Percentiles rank a stretch among this genome's conserved stretches.
Conservation (phyloP, 2,329 filamentous ascomycete species). For the Verticillium longisporum region DNA sequence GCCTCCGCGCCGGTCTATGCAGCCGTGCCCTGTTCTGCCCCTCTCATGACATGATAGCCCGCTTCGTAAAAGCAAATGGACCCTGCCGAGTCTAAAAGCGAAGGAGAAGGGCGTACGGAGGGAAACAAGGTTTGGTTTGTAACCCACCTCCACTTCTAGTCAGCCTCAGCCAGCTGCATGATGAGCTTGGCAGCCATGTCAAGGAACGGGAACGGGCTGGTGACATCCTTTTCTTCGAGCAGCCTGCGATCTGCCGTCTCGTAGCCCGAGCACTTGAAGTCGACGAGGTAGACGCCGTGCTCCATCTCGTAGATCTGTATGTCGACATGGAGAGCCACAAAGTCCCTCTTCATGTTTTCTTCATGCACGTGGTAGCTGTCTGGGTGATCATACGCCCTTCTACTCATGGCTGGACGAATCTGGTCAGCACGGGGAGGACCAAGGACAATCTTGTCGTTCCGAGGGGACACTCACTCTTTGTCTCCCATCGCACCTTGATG, state of each 20-base stretch:
- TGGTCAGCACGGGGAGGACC: slow-evolving; percentile 19
- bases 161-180: slow-evolving; percentile 82
- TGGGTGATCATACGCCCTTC: slow-evolving; percentile 12
- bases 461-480: slow-evolving; percentile 57
- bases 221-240: slow-evolving; percentile 88
- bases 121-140: too few species aligned
- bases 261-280: slow-evolving; percentile 98
- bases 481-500: slow-evolving; percentile 82
- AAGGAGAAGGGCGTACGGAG: neutral
- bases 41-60: neutral
- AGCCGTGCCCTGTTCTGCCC: neutral
- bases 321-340: slow-evolving; percentile 88
- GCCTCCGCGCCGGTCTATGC: neutral
- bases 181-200: slow-evolving; percentile 90
- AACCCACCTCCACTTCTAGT: slow-evolving; percentile 29
- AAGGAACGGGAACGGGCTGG: slow-evolving; percentile 90
- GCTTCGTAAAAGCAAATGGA: neutral
- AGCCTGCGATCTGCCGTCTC: slow-evolving; percentile 69
- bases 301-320: slow-evolving; percentile 97
- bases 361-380: slow-evolving; percentile 33
- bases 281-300: slow-evolving; percentile 85
- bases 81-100: neutral
- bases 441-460: slow-evolving; percentile 25
- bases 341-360: slow-evolving; percentile 44
- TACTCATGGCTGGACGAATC: slow-evolving; percentile 15